phyloP scores from a whole-genome alignment of 495 filamentous ascomycete species.

The Xylaria venustula region DNA sequence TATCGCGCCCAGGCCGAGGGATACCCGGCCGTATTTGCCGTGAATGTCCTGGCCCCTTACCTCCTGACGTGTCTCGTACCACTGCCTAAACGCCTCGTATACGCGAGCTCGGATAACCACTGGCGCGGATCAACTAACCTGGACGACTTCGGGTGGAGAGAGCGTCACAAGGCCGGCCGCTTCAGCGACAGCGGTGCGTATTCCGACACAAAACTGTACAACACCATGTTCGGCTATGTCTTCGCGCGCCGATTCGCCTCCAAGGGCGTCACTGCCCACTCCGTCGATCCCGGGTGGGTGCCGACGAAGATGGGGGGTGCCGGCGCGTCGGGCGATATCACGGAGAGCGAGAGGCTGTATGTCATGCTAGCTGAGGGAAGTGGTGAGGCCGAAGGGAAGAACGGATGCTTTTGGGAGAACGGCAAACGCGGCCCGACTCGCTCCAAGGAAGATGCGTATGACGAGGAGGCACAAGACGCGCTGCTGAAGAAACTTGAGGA shows the following conservation, averaged over 20 bases:
- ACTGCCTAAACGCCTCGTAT: constrained; percentile 50
- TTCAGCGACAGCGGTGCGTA: constrained; percentile 34
- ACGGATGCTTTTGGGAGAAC: constrained; percentile 25
- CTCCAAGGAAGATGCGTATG: constrained; percentile 1
- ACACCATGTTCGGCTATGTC: constrained; percentile 53
- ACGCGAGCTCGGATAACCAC: constrained; percentile 52
- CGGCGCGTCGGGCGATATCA: constrained; percentile 44
- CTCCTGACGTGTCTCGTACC: constrained; percentile 55
- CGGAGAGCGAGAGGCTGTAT: constrained; percentile 46
- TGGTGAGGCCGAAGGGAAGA: constrained; percentile 22
- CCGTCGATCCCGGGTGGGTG: constrained; percentile 63
- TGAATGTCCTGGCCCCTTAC: constrained; percentile 60
- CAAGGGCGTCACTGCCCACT: constrained; percentile 46
- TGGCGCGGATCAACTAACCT: constrained; percentile 45
- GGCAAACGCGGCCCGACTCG: not conserved
- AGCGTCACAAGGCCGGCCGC: constrained; percentile 13
- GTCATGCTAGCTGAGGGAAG: constrained; percentile 45
- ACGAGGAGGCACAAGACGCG: constrained; percentile 5
- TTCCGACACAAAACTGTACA: constrained; percentile 53
- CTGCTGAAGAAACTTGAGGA: constrained; percentile 22
- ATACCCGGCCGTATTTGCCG: constrained; percentile 51
- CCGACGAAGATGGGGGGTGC: constrained; percentile 60
- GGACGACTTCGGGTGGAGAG: constrained; percentile 34
- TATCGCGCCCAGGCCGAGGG: constrained; percentile 41
- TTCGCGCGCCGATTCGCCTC: constrained; percentile 49